These are phyloP conservation scores for Podospora didyma DNA, from an alignment of 495 filamentous ascomycete species.

Conservation along the genomic window DNA sequence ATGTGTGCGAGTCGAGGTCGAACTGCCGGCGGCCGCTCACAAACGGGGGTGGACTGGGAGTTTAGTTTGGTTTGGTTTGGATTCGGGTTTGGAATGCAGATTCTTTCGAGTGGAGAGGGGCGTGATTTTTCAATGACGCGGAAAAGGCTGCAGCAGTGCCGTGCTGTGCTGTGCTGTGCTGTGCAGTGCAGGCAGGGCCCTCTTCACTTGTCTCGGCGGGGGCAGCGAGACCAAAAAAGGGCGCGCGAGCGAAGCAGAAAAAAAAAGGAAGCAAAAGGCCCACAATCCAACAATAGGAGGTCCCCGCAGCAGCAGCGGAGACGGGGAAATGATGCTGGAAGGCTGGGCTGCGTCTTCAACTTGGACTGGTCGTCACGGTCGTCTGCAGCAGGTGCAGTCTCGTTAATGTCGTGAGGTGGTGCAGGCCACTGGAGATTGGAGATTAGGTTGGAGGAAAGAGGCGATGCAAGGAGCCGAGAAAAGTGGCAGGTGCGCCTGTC, in stretches of 20 bases:
- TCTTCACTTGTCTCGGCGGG: too few relatives aligned
- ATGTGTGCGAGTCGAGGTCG: neutral
- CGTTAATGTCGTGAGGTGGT: slow-evolving; percentile 14
- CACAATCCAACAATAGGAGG: neutral
- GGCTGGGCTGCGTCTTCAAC: slow-evolving; percentile 3
- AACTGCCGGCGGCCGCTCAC: slow-evolving; percentile 4
- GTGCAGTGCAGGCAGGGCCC: neutral
- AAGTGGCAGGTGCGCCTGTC: slow-evolving; percentile 22
- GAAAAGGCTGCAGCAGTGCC: slow-evolving; percentile 12
- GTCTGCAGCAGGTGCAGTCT: slow-evolving; percentile 1
- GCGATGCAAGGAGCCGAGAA: slow-evolving; percentile 21
- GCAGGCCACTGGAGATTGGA: slow-evolving; percentile 12
- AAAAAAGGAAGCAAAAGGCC: neutral
- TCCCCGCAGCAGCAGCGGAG: slow-evolving; percentile 6
- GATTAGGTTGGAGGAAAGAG: slow-evolving; percentile 11
- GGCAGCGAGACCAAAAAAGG: neutral
- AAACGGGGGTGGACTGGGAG: neutral
- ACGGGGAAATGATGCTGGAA: slow-evolving; percentile 11
- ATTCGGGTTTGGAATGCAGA: slow-evolving; percentile 16
- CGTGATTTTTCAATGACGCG: slow-evolving; percentile 30
- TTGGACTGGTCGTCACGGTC: slow-evolving; percentile 22
- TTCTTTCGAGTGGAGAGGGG: slow-evolving; percentile 28
- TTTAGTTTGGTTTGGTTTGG: neutral
- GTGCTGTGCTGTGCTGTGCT: neutral
- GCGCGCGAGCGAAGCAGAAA: neutral